phyloP scores from a whole-genome alignment of 106 monocot species.

The Dendrobium nobile region DNA sequence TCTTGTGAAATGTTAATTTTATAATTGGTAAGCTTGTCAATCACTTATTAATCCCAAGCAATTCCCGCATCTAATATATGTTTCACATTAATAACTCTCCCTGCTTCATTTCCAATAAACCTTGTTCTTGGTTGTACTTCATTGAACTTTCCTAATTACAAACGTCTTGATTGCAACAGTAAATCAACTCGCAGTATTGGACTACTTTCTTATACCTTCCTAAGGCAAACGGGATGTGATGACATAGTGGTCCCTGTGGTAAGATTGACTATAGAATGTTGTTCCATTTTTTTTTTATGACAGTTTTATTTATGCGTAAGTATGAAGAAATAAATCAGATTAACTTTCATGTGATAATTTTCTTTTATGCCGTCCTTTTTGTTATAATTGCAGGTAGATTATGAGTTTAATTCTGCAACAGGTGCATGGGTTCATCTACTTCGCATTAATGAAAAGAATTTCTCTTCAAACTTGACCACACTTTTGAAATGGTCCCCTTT shows the following conservation, averaged over 20 bases:
- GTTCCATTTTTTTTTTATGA: neutral
- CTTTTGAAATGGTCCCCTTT: slow-evolving; percentile 60
- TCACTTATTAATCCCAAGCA: too few species aligned
- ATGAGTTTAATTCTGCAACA: slow-evolving; percentile 23
- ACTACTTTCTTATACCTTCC: slow-evolving; percentile 64
- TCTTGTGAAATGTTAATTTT: too few species aligned
- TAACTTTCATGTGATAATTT: slow-evolving; percentile 5
- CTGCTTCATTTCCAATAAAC: neutral
- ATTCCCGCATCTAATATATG: too few species aligned
- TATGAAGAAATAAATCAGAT: neutral
- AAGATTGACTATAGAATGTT: slow-evolving; percentile 9
- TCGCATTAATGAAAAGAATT: slow-evolving; percentile 18
- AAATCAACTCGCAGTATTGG: slow-evolving; percentile 42
- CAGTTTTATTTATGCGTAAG: neutral
- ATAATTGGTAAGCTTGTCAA: too few species aligned
- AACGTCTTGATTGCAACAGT: slow-evolving; percentile 6
- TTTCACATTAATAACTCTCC: neutral
- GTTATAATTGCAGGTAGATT: slow-evolving; percentile 38
- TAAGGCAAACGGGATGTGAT: slow-evolving; percentile 35
- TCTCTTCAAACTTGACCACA: slow-evolving; percentile 29
- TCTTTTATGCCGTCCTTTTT: neutral
- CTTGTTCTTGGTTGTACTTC: neutral
- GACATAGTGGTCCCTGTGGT: slow-evolving; percentile 61
- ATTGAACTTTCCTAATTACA: neutral
- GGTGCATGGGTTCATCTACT: slow-evolving; percentile 14